Evolutionary conservation across 2,329 filamentous ascomycete genomes (phyloP).

Genomic region (Aspergillus fumigatiaffinis): DNA sequence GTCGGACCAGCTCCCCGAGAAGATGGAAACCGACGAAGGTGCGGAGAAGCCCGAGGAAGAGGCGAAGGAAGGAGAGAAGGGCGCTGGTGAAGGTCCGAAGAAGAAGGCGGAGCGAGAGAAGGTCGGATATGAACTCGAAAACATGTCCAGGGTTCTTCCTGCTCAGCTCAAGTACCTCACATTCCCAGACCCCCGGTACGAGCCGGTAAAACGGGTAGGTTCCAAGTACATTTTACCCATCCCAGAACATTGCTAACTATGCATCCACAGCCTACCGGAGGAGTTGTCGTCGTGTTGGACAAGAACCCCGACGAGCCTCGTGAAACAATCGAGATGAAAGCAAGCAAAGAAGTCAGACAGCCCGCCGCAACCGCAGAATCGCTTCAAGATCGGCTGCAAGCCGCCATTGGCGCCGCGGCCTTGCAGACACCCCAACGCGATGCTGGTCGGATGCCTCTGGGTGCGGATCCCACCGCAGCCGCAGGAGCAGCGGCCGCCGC

Average conservation of each 20-base stretch:
- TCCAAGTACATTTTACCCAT: slow-evolving; percentile 2
- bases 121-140: slow-evolving; percentile 90
- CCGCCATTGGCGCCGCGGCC: slow-evolving; percentile 32
- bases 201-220: slow-evolving; percentile 83
- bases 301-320: slow-evolving; percentile 75
- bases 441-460: slow-evolving; percentile 17
- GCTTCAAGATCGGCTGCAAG: slow-evolving; percentile 42
- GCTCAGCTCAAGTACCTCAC: slow-evolving; percentile 93
- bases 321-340: slow-evolving; percentile 80
- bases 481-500: slow-evolving; percentile 67
- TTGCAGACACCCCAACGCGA: slow-evolving; percentile 32
- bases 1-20: slow-evolving; percentile 60
- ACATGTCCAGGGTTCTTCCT: slow-evolving; percentile 93
- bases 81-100: slow-evolving; percentile 60
- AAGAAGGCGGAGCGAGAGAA: slow-evolving; percentile 96
- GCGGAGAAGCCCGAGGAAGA: slow-evolving; percentile 62
- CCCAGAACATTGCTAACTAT: slow-evolving; percentile 38
- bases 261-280: slow-evolving; percentile 71
- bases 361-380: slow-evolving; percentile 40
- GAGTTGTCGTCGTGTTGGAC: slow-evolving; percentile 86
- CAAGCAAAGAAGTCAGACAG: slow-evolving; percentile 63
- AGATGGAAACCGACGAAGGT: slow-evolving; percentile 69
- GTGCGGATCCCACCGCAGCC: slow-evolving; percentile 18
- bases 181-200: slow-evolving; percentile 85
- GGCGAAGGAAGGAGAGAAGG: slow-evolving; percentile 58